These are phyloP conservation scores for Luffa acutangula DNA, from an alignment of 306 rosid species.

Conservation along the genomic window DNA sequence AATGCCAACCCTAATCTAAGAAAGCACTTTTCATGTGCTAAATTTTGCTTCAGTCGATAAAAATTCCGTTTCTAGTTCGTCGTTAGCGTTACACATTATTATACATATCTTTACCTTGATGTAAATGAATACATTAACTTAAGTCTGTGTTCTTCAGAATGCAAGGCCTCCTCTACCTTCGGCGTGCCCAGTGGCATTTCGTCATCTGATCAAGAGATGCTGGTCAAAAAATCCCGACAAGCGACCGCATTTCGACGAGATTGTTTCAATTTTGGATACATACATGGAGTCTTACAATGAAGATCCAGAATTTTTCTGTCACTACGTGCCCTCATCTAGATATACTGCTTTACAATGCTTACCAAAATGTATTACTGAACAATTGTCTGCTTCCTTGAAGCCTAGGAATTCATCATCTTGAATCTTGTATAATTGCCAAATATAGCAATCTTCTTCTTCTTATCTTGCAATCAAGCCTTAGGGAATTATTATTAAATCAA, in stretches of 20 bases:
- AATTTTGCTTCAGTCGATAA: background rate
- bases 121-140: background rate
- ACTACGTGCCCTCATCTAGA: conserved; percentile 27
- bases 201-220: conserved; percentile 62
- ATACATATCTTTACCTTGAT: background rate
- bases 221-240: conserved; percentile 70
- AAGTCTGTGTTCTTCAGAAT: conserved; percentile 38
- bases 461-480: background rate
- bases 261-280: conserved; percentile 52
- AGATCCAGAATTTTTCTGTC: conserved; percentile 60
- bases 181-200: conserved; percentile 64
- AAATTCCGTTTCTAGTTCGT: background rate
- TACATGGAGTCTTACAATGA: conserved; percentile 40
- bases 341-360: conserved; percentile 33
- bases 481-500: background rate
- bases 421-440: background rate
- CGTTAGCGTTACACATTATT: background rate
- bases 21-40: background rate
- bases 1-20: background rate
- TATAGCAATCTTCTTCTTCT: conserved; percentile 6
- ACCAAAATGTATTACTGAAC: conserved; percentile 33
- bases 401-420: background rate
- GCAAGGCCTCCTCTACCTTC: conserved; percentile 87
- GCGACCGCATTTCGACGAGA: conserved; percentile 76
- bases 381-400: conserved; percentile 12